These are phyloP conservation scores for Neurospora sp. DNA, from an alignment of 495 filamentous ascomycete genomes.

Conservation along the genomic window DNA sequence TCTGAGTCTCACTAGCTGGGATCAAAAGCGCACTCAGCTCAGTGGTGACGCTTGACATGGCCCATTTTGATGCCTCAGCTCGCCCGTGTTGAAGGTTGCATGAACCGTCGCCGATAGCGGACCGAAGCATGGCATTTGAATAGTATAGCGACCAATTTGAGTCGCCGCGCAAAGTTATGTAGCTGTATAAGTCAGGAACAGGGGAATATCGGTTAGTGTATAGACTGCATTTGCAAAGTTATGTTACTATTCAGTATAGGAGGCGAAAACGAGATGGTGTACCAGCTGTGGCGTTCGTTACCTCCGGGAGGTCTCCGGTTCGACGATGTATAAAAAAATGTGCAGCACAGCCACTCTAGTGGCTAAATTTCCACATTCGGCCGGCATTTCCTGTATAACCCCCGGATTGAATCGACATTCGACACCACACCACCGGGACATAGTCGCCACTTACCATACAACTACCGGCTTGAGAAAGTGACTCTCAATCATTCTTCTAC, in stretches of 20 bases:
- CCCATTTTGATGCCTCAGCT: not conserved
- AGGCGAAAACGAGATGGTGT: no score
- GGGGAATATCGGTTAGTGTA: not conserved
- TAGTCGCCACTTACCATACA: not conserved
- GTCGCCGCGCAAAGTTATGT: not conserved
- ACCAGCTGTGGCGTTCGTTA: no score
- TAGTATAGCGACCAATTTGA: not conserved
- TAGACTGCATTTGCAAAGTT: not conserved
- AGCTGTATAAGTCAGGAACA: not conserved
- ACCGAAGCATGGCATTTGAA: not conserved
- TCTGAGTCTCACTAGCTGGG: not conserved
- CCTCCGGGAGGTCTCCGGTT: no score
- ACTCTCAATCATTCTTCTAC: not conserved
- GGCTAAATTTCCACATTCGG: not conserved
- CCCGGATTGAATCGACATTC: no score
- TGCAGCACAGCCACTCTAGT: not conserved
- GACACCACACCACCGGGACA: not conserved
- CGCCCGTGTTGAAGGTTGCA: not conserved
- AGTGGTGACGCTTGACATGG: not conserved
- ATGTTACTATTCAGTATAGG: no score
- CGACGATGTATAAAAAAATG: no score
- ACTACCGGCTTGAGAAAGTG: not conserved
- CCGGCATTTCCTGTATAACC: not conserved
- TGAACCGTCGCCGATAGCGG: not conserved
- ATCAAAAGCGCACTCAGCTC: not conserved